Evolutionary conservation across 2,329 filamentous ascomycete species (phyloP).

Genomic region (Colletotrichum chlorophyti): DNA sequence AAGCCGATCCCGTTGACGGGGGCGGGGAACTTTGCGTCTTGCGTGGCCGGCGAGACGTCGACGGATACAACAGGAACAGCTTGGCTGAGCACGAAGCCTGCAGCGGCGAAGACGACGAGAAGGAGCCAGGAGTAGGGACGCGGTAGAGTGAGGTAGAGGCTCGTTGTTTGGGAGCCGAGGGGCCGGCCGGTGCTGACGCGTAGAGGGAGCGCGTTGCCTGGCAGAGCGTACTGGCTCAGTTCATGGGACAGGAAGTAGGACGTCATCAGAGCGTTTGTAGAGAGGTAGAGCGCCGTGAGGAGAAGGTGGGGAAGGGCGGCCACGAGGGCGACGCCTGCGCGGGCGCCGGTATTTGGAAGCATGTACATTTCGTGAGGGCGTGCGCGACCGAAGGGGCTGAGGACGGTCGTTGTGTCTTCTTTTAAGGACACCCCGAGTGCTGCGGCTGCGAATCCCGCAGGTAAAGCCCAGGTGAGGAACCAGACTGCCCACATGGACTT

Average conservation of each 20-base stretch:
- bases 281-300: conserved; percentile 54
- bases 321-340: conserved; percentile 44
- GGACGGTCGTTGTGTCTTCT: conserved; percentile 35
- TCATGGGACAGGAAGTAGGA: conserved; percentile 58
- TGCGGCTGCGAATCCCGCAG: conserved; percentile 44
- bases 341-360: conserved; percentile 32
- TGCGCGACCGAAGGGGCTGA: conserved; percentile 47
- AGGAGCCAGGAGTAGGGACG: conserved; percentile 52
- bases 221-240: conserved; percentile 49
- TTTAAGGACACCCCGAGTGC: conserved; percentile 46
- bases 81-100: conserved; percentile 52
- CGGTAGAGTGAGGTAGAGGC: conserved; percentile 58
- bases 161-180: conserved; percentile 52
- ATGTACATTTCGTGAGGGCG: conserved; percentile 42
- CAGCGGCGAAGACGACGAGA: conserved; percentile 48
- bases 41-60: conserved; percentile 29
- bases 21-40: conserved; percentile 19
- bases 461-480: conserved; percentile 45
- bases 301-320: conserved; percentile 56
- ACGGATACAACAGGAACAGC: conserved; percentile 43
- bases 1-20: conserved; percentile 45
- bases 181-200: conserved; percentile 54
- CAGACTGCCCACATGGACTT: conserved; percentile 49
- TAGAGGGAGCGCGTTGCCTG: conserved; percentile 41
- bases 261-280: conserved; percentile 54